A percentile compares a stretch with the other conserved stretches of the same genome.
Evolutionary conservation across 176 grass and related monocot genomes (phyloP).

Genomic region (Alopecurus myosuroides): DNA sequence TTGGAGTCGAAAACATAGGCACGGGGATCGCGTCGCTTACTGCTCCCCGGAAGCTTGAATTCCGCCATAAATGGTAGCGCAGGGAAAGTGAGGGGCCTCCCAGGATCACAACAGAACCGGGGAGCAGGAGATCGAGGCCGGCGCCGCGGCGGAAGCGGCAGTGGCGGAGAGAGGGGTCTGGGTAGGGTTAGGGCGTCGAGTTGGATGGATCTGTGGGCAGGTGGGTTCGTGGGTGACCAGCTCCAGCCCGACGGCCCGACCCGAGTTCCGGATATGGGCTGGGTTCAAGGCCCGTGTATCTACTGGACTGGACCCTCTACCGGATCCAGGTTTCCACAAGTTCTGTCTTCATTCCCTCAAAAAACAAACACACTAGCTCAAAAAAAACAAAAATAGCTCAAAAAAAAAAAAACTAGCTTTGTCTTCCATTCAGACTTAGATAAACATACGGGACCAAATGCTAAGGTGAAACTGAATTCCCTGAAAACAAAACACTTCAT

Average conservation of each 20-base stretch:
- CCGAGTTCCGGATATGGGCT: neutral
- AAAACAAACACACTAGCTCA: too few species aligned
- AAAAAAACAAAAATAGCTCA: too few species aligned
- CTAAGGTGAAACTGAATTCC: too few species aligned
- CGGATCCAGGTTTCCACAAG: too few species aligned
- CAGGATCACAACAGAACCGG: neutral
- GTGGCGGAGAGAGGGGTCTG: neutral
- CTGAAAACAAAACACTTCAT: too few species aligned
- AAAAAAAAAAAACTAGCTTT: too few species aligned
- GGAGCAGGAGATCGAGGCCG: neutral
- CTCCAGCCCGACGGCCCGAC: neutral
- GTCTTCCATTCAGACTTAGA: too few species aligned
- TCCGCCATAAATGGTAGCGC: neutral
- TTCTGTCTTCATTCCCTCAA: too few species aligned
- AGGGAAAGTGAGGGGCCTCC: too few species aligned
- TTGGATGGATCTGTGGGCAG: constrained; percentile 4
- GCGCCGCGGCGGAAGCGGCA: neutral
- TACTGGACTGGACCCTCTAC: neutral
- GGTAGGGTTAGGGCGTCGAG: constrained; percentile 24
- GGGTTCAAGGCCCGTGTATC: neutral
- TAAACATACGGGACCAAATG: too few species aligned
- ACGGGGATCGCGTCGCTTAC: neutral
- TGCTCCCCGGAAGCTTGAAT: neutral
- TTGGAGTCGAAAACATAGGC: neutral
- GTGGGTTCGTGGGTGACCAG: neutral